These are phyloP conservation scores for Solanum pennellii DNA, from an alignment of 257 asterid species.

Conservation along the genomic window DNA sequence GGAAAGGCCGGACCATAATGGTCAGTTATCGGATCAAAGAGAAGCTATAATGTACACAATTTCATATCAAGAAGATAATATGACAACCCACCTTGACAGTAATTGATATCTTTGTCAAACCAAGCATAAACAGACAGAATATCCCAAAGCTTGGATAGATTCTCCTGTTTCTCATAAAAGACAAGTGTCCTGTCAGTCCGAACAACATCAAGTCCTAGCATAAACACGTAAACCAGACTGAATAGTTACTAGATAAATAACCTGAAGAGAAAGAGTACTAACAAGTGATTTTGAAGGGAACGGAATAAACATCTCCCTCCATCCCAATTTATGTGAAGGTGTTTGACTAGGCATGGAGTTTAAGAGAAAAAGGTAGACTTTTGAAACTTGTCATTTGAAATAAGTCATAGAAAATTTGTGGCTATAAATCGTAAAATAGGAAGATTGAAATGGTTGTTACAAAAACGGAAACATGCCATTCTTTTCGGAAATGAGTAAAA, in stretches of 20 bases:
- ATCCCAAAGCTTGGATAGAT: constrained; percentile 83
- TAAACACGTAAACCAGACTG: neutral
- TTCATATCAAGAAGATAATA: neutral
- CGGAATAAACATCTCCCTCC: neutral
- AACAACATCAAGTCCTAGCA: constrained; percentile 78
- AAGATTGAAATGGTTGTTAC: neutral
- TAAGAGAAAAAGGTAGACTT: neutral
- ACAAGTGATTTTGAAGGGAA: neutral
- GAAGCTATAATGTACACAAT: neutral
- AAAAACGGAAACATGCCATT: neutral
- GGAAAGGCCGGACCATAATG: neutral
- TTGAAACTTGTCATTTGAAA: neutral
- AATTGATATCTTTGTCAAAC: constrained; percentile 84
- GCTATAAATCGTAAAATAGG: neutral
- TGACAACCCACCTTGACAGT: constrained; percentile 69
- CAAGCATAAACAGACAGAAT: constrained; percentile 78
- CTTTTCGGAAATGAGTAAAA: neutral
- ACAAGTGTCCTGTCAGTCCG: constrained; percentile 83
- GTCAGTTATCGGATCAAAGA: neutral
- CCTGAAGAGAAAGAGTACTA: neutral
- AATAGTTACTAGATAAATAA: neutral
- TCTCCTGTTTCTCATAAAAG: constrained; percentile 70
- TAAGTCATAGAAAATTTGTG: neutral
- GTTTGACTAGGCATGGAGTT: neutral
- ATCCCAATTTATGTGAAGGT: neutral